Evolutionary conservation across 2,329 filamentous ascomycete species (phyloP).

Genomic region (Diaporthe sp.): DNA sequence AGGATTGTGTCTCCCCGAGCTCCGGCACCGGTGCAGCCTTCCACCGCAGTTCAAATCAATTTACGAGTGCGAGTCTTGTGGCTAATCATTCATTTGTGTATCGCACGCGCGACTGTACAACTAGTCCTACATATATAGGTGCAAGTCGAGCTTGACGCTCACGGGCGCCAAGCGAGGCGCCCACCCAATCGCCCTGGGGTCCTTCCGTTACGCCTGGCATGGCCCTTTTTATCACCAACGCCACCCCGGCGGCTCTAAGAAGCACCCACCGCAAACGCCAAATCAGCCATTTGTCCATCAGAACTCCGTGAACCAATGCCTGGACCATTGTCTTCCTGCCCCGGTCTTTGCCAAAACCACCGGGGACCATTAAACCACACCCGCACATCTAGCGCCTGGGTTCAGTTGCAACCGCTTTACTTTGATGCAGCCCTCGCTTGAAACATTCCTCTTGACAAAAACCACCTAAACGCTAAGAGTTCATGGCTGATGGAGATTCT

Average conservation of each 20-base stretch:
- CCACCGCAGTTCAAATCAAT: background rate
- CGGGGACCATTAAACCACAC: background rate
- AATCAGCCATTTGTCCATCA: background rate
- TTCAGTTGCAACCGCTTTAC: background rate
- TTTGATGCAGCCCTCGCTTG: background rate
- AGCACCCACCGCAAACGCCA: background rate
- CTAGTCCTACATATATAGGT: constrained; percentile 1
- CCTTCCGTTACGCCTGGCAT: constrained; percentile 4
- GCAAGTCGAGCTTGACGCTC: background rate
- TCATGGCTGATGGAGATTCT: background rate
- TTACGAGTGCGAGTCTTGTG: background rate
- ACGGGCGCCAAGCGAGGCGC: background rate
- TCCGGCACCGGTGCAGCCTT: background rate
- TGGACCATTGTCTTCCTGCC: background rate
- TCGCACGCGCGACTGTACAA: constrained; percentile 18
- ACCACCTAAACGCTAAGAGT: background rate
- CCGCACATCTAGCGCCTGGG: background rate
- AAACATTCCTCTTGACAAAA: background rate
- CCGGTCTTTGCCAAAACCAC: background rate
- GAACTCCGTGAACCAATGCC: constrained; percentile 21
- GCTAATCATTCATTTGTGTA: background rate
- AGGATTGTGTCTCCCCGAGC: background rate
- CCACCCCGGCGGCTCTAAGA: background rate
- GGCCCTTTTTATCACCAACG: constrained; percentile 7
- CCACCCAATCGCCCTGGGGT: background rate